Percentiles rank a stretch among this genome's conserved stretches.
Conservation (phyloP, 441 rosid genomes). For the Jatropha podagrica region DNA sequence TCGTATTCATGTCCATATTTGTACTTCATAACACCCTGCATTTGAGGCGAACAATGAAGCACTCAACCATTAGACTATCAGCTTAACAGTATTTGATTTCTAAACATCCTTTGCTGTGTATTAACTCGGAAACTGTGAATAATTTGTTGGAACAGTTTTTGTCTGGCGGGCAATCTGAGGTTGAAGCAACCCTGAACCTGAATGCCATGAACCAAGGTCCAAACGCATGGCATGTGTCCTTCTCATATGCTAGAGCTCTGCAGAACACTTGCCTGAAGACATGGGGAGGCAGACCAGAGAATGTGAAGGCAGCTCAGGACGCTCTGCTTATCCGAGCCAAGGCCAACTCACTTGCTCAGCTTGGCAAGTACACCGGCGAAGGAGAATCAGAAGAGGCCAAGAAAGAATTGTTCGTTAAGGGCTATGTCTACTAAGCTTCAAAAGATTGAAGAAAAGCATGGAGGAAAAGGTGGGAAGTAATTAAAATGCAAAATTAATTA, state of each 20-base stretch:
- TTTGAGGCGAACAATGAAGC: no score
- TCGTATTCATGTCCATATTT: no score
- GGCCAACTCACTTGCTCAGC: constrained; percentile 92
- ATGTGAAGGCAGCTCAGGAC: constrained; percentile 81
- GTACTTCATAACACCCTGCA: no score
- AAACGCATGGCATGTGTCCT: constrained; percentile 92
- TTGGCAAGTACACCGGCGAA: constrained; percentile 84
- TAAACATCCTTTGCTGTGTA: no score
- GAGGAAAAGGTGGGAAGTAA: background rate
- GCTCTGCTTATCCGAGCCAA: constrained; percentile 64
- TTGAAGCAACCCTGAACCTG: constrained; percentile 88
- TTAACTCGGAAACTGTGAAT: background rate
- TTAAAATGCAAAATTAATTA: background rate
- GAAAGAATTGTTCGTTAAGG: constrained; percentile 88
- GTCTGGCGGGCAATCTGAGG: constrained; percentile 96
- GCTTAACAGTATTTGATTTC: no score
- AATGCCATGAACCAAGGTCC: constrained; percentile 93
- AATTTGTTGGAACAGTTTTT: constrained; percentile 53
- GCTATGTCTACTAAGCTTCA: constrained; percentile 56
- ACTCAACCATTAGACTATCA: no score
- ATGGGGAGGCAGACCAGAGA: constrained; percentile 89
- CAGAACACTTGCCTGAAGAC: constrained; percentile 96
- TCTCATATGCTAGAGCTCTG: constrained; percentile 90
- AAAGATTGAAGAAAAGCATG: constrained; percentile 16
- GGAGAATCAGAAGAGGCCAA: constrained; percentile 97